Evolutionary conservation across 2,329 filamentous ascomycete species (phyloP), one percentile per base, ranked within the genome.

Genomic region (Xylariaceae sp.): DNA sequence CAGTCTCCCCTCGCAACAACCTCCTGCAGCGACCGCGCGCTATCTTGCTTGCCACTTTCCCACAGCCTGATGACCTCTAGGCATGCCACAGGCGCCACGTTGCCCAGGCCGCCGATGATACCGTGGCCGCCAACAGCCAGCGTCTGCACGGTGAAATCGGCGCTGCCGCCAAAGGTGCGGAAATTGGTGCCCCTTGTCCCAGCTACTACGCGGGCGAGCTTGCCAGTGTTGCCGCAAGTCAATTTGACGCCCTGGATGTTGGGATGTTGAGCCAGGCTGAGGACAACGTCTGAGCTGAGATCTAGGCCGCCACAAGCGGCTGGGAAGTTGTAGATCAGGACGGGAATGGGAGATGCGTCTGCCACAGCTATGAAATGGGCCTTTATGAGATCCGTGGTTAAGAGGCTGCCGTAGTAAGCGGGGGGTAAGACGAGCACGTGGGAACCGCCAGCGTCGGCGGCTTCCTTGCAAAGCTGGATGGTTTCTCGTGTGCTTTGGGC

Each of bases 251-350:
- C 78, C 34, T 76, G 72, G 56, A 81, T 80, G 58, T 80, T 80
- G 29, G 74, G 71, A 39, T 64, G 57, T 43, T 74, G 63, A 5
- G 78, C 68, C 39, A 81, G 66, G 48, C 72, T 71, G 42, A 77
- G 67, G 58, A 89, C 83, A 62, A 81, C 78, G 57, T 87, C 84
- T 0, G 83, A 87, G 65, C 83, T 81, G 42, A 89, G 74, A 62
- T 89, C 86, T 9, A 88, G 73, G 4, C 86, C 86, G 12, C 83
- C 79, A 21, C 79, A 83, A 3, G 86, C 84, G 5, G 76, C 83
- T 1, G 86, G 86, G 73, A 85, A 89, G 70, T 89, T 89, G 75
- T 89, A 89, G 54, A 89, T 83, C 39, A 89, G 70, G 21, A 89
- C 73, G 0, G 86, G 85, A 1, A 89, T 66, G 0, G 80, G 77